Base-by-base conservation (phyloP, 768 basidiomycete species). In the Kwoniella dendrophila region DNA sequence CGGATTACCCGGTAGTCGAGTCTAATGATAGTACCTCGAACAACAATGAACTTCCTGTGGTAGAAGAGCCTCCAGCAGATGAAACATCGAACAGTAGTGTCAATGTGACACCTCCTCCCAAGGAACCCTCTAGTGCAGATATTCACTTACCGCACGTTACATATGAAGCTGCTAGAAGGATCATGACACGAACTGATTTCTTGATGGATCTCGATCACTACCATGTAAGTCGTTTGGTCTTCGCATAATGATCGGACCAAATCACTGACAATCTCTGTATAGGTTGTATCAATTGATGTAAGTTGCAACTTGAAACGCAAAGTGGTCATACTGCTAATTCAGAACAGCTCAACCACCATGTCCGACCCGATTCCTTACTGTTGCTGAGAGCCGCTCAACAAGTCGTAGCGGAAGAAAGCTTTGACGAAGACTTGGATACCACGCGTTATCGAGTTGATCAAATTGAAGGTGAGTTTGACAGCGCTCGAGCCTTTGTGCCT, bases 181-280 rank as follows among this genome's bases (percentile, higher is more conserved):
- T 92, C 52, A 90, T 89, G 91, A 90, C 90, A 3, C 82, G 90
- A 16, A 82, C 89, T 0, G 90, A 93, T 78, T 93, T 89, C 73
- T 77, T 94, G 68, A 88, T 88, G 76, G 85, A 67, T 14, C 57
- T 79, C 22, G 73, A 78, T 62, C 64, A 73, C 34, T 53, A 63
- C 24, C 73, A 78, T 63, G 88, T 89, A 51, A 50, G 82, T 76
- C 27, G 49, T 40, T 33, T 36, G n/a, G 4, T 33, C 40, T 69
- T 62, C 27, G 29, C 16, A 1, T 44, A 0, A 11, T 44, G 3
- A n/a, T 24, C 4, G 24, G 4, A 26, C 33, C 29, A 11, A 27
- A 27, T 49, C 82, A 90, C 38, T 89, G 22, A 66, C 30, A 85
- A 86, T 85, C 41, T 83, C 90, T 30, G 88, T 27, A n/a, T 32